Conservation (phyloP, 202 grass and related monocot genomes). For the Miscanthus sacchariflorus region DNA sequence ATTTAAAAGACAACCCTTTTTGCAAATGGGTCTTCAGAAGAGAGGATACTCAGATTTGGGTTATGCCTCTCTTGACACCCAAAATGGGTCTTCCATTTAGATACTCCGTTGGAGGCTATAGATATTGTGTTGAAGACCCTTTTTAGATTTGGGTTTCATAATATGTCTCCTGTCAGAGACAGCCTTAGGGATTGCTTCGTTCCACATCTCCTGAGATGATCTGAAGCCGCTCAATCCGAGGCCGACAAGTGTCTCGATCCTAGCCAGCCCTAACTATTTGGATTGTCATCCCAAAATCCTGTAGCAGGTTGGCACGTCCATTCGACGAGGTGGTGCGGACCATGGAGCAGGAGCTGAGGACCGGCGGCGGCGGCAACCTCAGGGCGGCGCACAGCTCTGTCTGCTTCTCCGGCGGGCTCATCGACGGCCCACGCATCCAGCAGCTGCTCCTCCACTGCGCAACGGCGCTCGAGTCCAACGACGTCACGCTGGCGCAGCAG, state of each 20-base stretch:
- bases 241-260: constrained; percentile 31
- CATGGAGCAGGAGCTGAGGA: constrained; percentile 47
- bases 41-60: too few relatives aligned
- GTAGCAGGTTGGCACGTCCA: neutral
- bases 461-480: constrained; percentile 72
- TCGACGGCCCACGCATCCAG: constrained; percentile 68
- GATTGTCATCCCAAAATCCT: neutral
- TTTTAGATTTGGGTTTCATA: too few relatives aligned
- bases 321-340: neutral
- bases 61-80: too few relatives aligned
- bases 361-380: constrained; percentile 4
- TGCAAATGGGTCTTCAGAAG: too few relatives aligned
- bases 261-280: neutral
- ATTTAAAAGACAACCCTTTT: too few relatives aligned
- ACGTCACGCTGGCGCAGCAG: constrained; percentile 79
- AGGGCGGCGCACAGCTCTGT: constrained; percentile 37
- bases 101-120: too few relatives aligned
- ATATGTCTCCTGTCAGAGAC: too few relatives aligned
- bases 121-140: too few relatives aligned
- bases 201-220: constrained; percentile 17
- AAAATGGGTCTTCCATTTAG: too few relatives aligned
- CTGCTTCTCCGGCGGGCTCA: constrained; percentile 51
- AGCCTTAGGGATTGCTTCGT: constrained; percentile 11
- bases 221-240: neutral
- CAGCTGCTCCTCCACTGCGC: constrained; percentile 79